Conservation (phyloP, 148 eudicot genomes). For the Bassia scoparia region DNA sequence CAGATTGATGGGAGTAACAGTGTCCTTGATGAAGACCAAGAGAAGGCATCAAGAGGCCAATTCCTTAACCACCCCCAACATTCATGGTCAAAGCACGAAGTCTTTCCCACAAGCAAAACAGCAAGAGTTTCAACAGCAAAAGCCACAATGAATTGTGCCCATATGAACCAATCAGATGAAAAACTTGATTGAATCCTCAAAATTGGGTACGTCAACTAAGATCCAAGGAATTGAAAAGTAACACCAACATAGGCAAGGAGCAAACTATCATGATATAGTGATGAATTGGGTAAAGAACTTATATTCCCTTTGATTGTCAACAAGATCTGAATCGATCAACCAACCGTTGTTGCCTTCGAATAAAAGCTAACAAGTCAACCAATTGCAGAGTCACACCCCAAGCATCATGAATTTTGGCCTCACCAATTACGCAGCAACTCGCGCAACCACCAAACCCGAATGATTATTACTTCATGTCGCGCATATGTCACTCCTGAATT, state of each 20-base stretch:
- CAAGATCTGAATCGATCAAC: conserved; percentile 60
- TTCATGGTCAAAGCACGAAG: conserved; percentile 78
- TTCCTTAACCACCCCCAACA: conserved; percentile 80
- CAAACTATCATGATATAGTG: conserved; percentile 59
- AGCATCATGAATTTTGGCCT: conserved; percentile 55
- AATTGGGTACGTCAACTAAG: conserved; percentile 52
- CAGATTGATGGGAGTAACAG: conserved; percentile 59
- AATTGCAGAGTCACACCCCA: conserved; percentile 65
- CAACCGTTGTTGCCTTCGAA: conserved; percentile 64
- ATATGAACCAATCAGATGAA: conserved; percentile 46
- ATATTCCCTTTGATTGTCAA: conserved; percentile 57
- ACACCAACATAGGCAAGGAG: conserved; percentile 65
- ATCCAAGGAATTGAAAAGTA: conserved; percentile 61
- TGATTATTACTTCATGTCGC: conserved; percentile 55
- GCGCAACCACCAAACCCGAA: conserved; percentile 67
- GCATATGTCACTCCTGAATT: conserved; percentile 49
- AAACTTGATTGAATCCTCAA: conserved; percentile 49
- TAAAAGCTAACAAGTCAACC: conserved; percentile 61
- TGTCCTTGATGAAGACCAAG: conserved; percentile 74
- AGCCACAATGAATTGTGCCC: conserved; percentile 66
- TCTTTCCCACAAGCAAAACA: conserved; percentile 66
- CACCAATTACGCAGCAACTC: conserved; percentile 77
- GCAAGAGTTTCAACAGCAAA: conserved; percentile 67
- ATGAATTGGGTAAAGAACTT: conserved; percentile 52
- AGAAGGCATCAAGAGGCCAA: conserved; percentile 71